Percentiles rank a stretch among this genome's conserved stretches.
phyloP scores from a whole-genome alignment of 192 early-diverging fungal species.

The Entophlyctis luteolus region DNA sequence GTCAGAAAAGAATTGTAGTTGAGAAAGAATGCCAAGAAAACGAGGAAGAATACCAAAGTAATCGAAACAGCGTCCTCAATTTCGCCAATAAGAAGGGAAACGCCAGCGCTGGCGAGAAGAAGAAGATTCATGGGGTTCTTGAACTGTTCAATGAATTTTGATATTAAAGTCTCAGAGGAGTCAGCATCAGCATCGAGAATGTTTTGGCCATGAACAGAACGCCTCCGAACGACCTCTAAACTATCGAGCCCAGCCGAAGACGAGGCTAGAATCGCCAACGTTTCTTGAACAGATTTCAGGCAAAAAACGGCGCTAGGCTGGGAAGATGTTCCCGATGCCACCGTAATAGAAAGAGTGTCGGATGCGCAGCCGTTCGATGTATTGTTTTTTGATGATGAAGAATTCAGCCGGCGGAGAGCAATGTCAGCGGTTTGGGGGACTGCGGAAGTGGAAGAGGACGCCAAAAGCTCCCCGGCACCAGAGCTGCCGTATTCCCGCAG shows the following conservation, averaged over 20 bases:
- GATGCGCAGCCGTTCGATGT: too few species aligned
- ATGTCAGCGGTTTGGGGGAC: too few species aligned
- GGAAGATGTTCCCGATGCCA: too few species aligned
- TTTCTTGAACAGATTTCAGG: not conserved
- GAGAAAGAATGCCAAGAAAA: not conserved
- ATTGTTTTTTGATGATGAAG: too few species aligned
- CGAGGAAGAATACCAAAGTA: conserved; percentile 57
- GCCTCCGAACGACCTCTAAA: not conserved
- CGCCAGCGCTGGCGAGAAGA: conserved; percentile 65
- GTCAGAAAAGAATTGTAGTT: not conserved
- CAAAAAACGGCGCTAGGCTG: not conserved
- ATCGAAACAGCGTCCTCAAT: conserved; percentile 81
- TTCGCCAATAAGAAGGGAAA: conserved; percentile 73
- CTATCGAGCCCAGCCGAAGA: not conserved
- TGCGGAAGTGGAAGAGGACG: too few species aligned
- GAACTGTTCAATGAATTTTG: conserved; percentile 82
- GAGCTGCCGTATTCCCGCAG: too few species aligned
- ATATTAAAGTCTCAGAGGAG: conserved; percentile 60
- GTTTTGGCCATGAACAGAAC: not conserved
- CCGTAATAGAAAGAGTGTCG: too few species aligned
- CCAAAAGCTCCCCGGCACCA: too few species aligned
- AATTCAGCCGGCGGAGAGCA: too few species aligned
- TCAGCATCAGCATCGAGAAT: conserved; percentile 31
- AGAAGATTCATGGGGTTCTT: conserved; percentile 81
- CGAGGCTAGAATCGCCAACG: conserved; percentile 5